Conservation (phyloP, 1,284 basidiomycete species). For the Cronartium ribicola region DNA sequence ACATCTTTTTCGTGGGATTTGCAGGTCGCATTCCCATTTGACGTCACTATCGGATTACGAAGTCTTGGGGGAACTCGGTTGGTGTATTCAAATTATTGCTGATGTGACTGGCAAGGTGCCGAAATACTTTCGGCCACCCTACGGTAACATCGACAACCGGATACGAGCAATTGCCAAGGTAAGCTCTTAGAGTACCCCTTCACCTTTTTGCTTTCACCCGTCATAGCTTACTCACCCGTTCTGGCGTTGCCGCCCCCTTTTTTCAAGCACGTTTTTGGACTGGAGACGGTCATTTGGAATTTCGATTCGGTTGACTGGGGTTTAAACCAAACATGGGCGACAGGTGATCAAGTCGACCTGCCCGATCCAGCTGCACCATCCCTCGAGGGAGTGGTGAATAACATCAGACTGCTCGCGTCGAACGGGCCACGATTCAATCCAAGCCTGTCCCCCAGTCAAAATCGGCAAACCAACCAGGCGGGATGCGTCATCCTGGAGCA, state of each 20-base stretch:
- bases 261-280: slow-evolving; percentile 33
- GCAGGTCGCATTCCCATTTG: slow-evolving; percentile 37
- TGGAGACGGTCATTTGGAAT: slow-evolving; percentile 40
- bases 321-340: slow-evolving; percentile 35
- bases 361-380: not conserved
- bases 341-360: slow-evolving; percentile 28
- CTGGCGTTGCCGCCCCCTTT: not conserved
- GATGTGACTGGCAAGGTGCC: slow-evolving; percentile 40
- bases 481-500: slow-evolving; percentile 25
- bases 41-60: slow-evolving; percentile 8
- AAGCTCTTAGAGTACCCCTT: not conserved
- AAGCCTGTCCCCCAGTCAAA: not conserved
- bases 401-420: not conserved
- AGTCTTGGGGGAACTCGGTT: slow-evolving; percentile 40
- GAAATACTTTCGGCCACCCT: slow-evolving; percentile 29
- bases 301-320: slow-evolving; percentile 38
- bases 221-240: not conserved
- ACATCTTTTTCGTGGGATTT: not conserved
- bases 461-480: not conserved
- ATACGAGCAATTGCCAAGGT: slow-evolving; percentile 39
- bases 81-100: slow-evolving; percentile 38
- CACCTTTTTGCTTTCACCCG: not conserved
- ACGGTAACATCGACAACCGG: slow-evolving; percentile 39
- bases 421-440: not conserved
- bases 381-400: not conserved